These are phyloP conservation scores for Triglochin maritima DNA, from an alignment of 106 monocot genomes.

Conservation along the genomic window DNA sequence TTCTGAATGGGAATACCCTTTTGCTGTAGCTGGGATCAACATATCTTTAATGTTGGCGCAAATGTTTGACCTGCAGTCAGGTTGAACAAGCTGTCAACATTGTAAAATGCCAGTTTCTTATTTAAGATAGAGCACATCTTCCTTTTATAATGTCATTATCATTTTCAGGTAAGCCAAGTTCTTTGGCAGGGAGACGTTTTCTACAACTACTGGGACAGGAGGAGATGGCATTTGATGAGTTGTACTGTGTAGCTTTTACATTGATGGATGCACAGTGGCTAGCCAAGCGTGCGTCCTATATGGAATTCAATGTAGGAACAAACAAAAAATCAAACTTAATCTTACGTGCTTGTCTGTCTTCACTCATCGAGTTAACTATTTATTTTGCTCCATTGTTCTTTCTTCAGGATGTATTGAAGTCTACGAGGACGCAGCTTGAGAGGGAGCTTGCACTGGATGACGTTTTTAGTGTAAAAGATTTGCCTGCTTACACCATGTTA, in stretches of 20 bases:
- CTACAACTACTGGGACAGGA: constrained; percentile 48
- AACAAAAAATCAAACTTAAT: no score
- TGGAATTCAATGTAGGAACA: constrained; percentile 72
- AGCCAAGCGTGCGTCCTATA: constrained; percentile 74
- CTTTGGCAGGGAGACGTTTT: constrained; percentile 44
- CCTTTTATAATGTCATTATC: not conserved
- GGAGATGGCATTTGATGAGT: constrained; percentile 66
- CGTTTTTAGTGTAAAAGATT: constrained; percentile 31
- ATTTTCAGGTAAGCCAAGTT: constrained; percentile 31
- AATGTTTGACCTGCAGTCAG: constrained; percentile 70
- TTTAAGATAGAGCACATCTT: no score
- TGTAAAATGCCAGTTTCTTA: no score
- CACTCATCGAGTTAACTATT: not conserved
- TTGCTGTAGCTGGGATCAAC: constrained; percentile 86
- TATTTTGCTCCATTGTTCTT: not conserved
- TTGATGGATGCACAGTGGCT: constrained; percentile 77
- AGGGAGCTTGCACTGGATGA: constrained; percentile 54
- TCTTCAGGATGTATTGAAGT: constrained; percentile 67
- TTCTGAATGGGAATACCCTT: constrained; percentile 89
- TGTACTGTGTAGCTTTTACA: constrained; percentile 66
- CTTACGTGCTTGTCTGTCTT: no score
- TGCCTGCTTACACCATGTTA: constrained; percentile 62
- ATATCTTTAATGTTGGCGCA: constrained; percentile 81
- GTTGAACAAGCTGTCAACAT: constrained; percentile 9
- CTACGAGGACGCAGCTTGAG: constrained; percentile 57